A percentile compares a stretch with the other conserved stretches of the same genome.
phyloP scores from a whole-genome alignment of 164 flowering plant genomes.

The Santalum album region DNA sequence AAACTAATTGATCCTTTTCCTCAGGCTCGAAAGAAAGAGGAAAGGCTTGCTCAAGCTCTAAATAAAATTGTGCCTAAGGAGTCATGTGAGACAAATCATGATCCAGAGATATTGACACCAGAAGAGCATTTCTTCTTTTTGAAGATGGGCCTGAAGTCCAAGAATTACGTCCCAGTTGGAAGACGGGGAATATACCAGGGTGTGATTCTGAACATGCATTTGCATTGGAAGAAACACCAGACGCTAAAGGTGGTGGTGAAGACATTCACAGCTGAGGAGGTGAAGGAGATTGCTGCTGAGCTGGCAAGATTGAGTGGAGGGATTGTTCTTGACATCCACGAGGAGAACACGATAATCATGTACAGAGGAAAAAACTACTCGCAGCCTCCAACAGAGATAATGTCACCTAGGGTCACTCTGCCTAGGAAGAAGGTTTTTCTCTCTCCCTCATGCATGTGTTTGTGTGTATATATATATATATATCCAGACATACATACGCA shows the following conservation, averaged over 20 bases:
- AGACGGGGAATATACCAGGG: conserved; percentile 91
- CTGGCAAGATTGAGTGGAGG: conserved; percentile 91
- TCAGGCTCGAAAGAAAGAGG: conserved; percentile 82
- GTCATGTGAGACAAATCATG: conserved; percentile 64
- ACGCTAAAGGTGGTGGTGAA: conserved; percentile 77
- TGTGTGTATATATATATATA: no score
- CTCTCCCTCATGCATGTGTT: background rate
- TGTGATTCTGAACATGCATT: conserved; percentile 93
- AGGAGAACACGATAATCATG: conserved; percentile 84
- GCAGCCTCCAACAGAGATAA: conserved; percentile 97
- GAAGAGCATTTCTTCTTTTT: conserved; percentile 92
- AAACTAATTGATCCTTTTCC: background rate
- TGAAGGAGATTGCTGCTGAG: conserved; percentile 82
- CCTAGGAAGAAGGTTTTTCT: conserved; percentile 67
- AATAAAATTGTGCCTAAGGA: conserved; percentile 74
- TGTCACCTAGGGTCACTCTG: conserved; percentile 86
- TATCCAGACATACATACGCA: no score
- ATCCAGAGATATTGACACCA: conserved; percentile 94
- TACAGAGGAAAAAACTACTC: conserved; percentile 94
- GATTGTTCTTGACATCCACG: conserved; percentile 87
- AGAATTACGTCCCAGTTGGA: conserved; percentile 86
- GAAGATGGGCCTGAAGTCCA: conserved; percentile 85
- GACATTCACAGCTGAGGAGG: conserved; percentile 84
- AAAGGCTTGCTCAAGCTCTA: conserved; percentile 53
- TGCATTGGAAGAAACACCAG: conserved; percentile 99